Evolutionary conservation across 2,329 filamentous ascomycete species (phyloP), one percentile per base, ranked within the genome.

Genomic region (Aspergillus caelatus): DNA sequence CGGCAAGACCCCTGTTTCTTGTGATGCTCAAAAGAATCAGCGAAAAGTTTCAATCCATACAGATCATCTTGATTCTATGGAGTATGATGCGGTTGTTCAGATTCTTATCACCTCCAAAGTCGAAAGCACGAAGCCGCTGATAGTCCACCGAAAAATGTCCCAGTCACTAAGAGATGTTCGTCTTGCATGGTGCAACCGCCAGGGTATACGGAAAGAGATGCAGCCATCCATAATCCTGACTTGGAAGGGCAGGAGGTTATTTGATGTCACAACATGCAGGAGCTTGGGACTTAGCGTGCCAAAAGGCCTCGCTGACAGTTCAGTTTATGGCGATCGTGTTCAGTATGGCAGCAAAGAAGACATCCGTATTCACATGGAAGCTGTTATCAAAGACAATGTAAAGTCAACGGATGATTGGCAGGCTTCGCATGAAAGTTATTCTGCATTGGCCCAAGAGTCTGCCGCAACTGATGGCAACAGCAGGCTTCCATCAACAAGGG

Each of bases 171-270:
- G 86, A 64, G 81, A 90, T 61, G 86, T 94, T 7, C 86, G 89
- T 48, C 75, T 86, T 43, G 86, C 86, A 14, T 97, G 93, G 91
- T 87, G 90, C 69, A 78, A 81, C 14, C 83, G 84, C 60, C 89
- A 94, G 72, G 76, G 75, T 1, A 84, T 88, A 54, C 76, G 80
- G 1, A 77, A 80, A 2, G 80, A 84, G 3, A 74, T 83, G 28
- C 77, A 83, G 2, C 79, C 84, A 5, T 80, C 82, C 0, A 80
- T 96, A 21, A 90, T 95, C 70, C 84, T 98, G 61, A 95, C 92
- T 0, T 97, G 92, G 89, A 89, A 89, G 66, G 85, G 87, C 30
- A 87, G 86, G 62, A 86, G 87, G 63, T 78, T 97, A 3, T 97
- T 91, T 74, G 87, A 91, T 67, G 85, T 86, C n/a, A 92, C 91